Percentiles rank a stretch among this genome's conserved stretches.
Conservation (phyloP, 345 rosid genomes). For the Anacardium occidentale region DNA sequence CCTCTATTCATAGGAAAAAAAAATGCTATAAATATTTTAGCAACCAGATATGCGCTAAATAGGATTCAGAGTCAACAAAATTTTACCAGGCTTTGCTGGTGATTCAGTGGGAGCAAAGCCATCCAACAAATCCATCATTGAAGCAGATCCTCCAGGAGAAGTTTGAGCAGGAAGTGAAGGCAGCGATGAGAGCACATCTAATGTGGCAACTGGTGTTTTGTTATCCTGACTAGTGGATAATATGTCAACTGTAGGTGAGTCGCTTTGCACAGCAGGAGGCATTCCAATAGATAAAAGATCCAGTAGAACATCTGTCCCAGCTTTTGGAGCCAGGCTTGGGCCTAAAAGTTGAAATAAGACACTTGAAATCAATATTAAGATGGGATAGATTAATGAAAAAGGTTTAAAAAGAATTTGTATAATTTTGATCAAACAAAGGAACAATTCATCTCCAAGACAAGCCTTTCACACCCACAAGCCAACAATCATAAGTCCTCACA, state of each 20-base stretch:
- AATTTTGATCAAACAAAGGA: not conserved
- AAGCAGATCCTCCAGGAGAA: slow-evolving; percentile 47
- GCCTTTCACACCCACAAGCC: not conserved
- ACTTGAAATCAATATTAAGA: not conserved
- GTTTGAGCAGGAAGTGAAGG: slow-evolving; percentile 36
- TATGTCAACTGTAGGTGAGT: slow-evolving; percentile 51
- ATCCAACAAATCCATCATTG: slow-evolving; percentile 82
- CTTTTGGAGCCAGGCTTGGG: slow-evolving; percentile 59
- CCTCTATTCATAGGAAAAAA: slow-evolving; percentile 43
- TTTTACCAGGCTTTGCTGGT: slow-evolving; percentile 61
- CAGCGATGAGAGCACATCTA: slow-evolving; percentile 53
- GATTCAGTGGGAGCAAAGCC: slow-evolving; percentile 52
- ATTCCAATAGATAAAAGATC: slow-evolving; percentile 90
- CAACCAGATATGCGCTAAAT: slow-evolving; percentile 18
- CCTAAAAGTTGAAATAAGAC: slow-evolving; percentile 32
- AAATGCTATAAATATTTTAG: slow-evolving; percentile 18
- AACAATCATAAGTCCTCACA: slow-evolving; percentile 5
- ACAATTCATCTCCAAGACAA: slow-evolving; percentile 3
- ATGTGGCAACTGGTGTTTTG: slow-evolving; percentile 35
- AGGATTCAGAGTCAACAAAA: slow-evolving; percentile 14
- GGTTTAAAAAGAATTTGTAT: not conserved
- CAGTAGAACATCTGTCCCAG: slow-evolving; percentile 74
- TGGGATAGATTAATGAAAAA: not conserved
- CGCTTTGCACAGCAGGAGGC: slow-evolving; percentile 51
- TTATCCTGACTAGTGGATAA: slow-evolving; percentile 51